Base-by-base conservation (phyloP, 2,329 filamentous ascomycete genomes). In the Lachnellula hyalina region DNA sequence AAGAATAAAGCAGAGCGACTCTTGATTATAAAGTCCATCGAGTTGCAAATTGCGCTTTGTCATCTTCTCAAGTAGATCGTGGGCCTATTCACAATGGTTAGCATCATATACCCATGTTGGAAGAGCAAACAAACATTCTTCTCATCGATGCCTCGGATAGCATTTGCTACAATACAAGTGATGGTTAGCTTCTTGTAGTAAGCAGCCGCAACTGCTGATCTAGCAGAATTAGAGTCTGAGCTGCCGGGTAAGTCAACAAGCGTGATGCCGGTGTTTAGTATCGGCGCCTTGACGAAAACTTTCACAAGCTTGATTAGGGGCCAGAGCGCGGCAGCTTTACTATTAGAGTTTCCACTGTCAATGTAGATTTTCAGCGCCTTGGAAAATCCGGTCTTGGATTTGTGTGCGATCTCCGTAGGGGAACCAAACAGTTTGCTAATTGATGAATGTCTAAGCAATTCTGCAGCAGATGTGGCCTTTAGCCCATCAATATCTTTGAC, bases 191-290 rank as follows among this genome's bases (percentile, higher is more conserved):
- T 70, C 55, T 76, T 74, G 64, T 76, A 72, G 55, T 77, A 77
- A 0, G 65, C 63, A 47, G 74, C 68, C 2, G 75, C 74, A 21
- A 77, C 74, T 19, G 71, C 69, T 44, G 72, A 69, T 51, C 76
- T 70, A 28, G 73, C 75, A 17, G 73, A 72, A 57, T 77, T 78
- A 0, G 70, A 73, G 59, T 83, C 80, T 0, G 76, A 75, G 0
- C 79, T 71, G 7, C 80, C 80, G 0, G 80, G 80, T 0, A 83
- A 68, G 56, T 83, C 78, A 0, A 81, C 78, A 4, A 82, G 68
- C 0, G 76, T 73, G 1, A 78, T 72, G 0, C 79, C 78, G 3
- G 76, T 74, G 0, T 71, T 72, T 0, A 83, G 64, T 0, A 78
- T 72, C 0, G 72, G 62, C 0, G 76, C 70, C 49, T 74, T 77